phyloP scores from a whole-genome alignment of 805 yeast species.

The Aciculoconidium aculeatum region DNA sequence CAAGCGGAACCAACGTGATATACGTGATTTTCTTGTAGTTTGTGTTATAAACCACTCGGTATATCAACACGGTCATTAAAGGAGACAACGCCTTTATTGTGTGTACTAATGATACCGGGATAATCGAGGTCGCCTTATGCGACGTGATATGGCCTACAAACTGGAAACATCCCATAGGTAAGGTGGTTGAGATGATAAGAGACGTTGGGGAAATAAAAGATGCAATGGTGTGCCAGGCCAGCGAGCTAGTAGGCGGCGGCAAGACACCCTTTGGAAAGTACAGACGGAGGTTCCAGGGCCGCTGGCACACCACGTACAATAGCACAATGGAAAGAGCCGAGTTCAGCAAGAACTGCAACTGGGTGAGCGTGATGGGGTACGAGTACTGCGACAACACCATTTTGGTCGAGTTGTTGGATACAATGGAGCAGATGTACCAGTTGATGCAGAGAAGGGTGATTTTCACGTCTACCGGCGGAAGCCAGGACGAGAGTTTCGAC shows the following conservation, averaged over 20 bases:
- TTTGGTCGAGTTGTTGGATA: conserved; percentile 79
- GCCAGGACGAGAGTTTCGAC: conserved; percentile 1
- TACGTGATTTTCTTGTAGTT: conserved; percentile 64
- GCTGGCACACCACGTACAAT: conserved; percentile 26
- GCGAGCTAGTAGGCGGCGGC: conserved; percentile 25
- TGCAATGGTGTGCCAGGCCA: conserved; percentile 11
- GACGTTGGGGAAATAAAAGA: conserved; percentile 51
- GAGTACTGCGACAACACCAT: conserved; percentile 61
- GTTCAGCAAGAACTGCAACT: conserved; percentile 77
- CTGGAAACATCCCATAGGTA: conserved; percentile 95
- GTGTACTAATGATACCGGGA: conserved; percentile 93
- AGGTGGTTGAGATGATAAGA: conserved; percentile 54
- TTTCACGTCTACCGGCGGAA: conserved; percentile 22
- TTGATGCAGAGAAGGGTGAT: conserved; percentile 46
- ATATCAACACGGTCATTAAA: conserved; percentile 76
- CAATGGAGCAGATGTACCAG: conserved; percentile 80
- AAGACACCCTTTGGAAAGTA: conserved; percentile 44
- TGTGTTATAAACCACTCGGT: conserved; percentile 54
- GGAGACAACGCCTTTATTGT: conserved; percentile 93
- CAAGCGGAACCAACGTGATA: conserved; percentile 69
- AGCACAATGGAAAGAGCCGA: conserved; percentile 51
- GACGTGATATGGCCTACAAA: conserved; percentile 87
- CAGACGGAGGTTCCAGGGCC: conserved; percentile 17
- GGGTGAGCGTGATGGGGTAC: conserved; percentile 86
- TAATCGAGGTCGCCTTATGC: conserved; percentile 84